Percentiles rank a stretch among this genome's conserved stretches.
phyloP scores from a whole-genome alignment of 352 stramenopile genomes.

The Phytophthora citricola region DNA sequence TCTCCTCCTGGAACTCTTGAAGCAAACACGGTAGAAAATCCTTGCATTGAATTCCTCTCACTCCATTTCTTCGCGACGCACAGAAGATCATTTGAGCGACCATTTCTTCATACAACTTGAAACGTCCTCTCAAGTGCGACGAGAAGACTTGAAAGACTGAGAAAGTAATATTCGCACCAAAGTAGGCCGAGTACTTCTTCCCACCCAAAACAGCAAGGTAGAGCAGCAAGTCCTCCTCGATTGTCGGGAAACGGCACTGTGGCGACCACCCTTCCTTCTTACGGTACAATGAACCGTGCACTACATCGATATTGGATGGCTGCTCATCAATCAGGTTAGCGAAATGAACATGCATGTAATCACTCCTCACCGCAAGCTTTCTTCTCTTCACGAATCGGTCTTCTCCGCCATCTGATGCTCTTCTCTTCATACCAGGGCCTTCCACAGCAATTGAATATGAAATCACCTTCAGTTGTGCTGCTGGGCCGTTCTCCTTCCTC shows the following conservation, averaged over 20 bases:
- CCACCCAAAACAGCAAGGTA: constrained; percentile 20
- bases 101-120: constrained; percentile 5
- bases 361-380: too few relatives aligned
- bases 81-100: constrained; percentile 6
- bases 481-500: neutral
- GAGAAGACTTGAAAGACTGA: neutral
- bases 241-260: too few relatives aligned
- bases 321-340: neutral
- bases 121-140: neutral
- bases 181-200: constrained; percentile 15
- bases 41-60: constrained; percentile 1
- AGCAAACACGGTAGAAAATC: constrained; percentile 1
- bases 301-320: too few relatives aligned
- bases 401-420: too few relatives aligned
- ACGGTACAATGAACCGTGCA: too few relatives aligned
- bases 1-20: too few relatives aligned
- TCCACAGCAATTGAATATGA: too few relatives aligned
- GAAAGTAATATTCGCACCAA: neutral
- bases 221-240: constrained; percentile 8
- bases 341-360: too few relatives aligned
- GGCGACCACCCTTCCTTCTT: too few relatives aligned
- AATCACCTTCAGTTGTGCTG: constrained; percentile 7
- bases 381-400: too few relatives aligned
- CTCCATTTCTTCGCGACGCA: constrained; percentile 3
- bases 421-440: too few relatives aligned